A percentile compares a stretch with the other conserved stretches of the same genome.
Evolutionary conservation across 2,329 filamentous ascomycete genomes (phyloP).

Genomic region (Scleromitrula shiraiana): DNA sequence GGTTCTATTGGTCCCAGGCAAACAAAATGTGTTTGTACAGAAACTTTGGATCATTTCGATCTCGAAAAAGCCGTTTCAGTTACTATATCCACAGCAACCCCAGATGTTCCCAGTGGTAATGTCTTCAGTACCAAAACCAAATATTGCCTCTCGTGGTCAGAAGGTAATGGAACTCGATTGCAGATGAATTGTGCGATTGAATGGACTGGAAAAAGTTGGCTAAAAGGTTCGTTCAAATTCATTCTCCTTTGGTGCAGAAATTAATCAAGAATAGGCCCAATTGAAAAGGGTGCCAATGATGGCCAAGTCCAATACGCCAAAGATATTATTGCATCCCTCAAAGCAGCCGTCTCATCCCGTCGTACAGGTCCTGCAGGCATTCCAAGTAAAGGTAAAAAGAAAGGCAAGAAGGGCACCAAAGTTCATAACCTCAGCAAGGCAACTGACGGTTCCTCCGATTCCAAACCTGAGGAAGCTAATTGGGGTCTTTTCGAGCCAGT

Average conservation of each 20-base stretch:
- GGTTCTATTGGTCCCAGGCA: conserved; percentile 82
- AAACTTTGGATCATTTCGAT: conserved; percentile 77
- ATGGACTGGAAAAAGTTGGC: conserved; percentile 97
- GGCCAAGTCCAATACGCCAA: conserved; percentile 80
- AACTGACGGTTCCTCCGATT: conserved; percentile 28
- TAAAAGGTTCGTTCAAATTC: conserved; percentile 61
- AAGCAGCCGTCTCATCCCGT: conserved; percentile 61
- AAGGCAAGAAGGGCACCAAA: conserved; percentile 37
- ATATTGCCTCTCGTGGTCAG: conserved; percentile 90
- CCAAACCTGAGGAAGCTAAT: conserved; percentile 34
- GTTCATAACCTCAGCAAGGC: conserved; percentile 37
- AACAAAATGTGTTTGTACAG: conserved; percentile 87
- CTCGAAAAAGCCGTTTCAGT: conserved; percentile 80
- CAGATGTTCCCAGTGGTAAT: conserved; percentile 90
- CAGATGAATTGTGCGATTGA: conserved; percentile 87
- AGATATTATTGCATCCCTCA: conserved; percentile 68
- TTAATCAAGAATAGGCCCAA: conserved; percentile 55
- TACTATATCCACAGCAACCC: conserved; percentile 77
- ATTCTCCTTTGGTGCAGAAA: background rate
- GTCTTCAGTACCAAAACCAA: conserved; percentile 88
- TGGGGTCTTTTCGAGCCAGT: conserved; percentile 84
- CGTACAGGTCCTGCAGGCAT: conserved; percentile 41
- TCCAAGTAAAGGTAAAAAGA: conserved; percentile 47
- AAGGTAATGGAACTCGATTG: conserved; percentile 75
- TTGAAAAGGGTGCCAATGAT: conserved; percentile 90